phyloP scores from a whole-genome alignment of 192 early-diverging fungal species.

The Helicostylum pulchrum region DNA sequence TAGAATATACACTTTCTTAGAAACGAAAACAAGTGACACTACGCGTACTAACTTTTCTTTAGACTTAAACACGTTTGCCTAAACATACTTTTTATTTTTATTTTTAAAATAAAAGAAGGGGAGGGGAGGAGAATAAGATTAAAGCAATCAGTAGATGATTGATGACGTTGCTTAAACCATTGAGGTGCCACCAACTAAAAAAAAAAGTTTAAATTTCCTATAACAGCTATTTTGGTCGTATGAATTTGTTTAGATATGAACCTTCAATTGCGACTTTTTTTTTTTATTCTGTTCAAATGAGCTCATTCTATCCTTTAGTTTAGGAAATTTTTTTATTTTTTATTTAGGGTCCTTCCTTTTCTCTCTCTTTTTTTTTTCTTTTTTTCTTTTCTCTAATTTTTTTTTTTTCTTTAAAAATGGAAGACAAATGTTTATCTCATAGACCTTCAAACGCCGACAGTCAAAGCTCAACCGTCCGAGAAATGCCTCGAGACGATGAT shows the following conservation, averaged over 20 bases:
- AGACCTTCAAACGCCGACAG: neutral
- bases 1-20: neutral
- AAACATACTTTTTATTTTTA: neutral
- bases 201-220: neutral
- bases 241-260: no score
- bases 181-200: neutral
- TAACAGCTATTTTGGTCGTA: no score
- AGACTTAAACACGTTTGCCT: neutral
- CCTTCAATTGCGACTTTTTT: no score
- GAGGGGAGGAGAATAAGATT: neutral
- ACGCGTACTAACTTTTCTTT: slow-evolving; percentile 1
- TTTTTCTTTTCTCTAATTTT: neutral
- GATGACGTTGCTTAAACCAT: neutral
- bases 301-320: no score
- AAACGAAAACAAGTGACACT: neutral
- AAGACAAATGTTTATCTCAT: neutral
- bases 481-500: no score
- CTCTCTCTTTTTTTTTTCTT: slow-evolving; percentile 1
- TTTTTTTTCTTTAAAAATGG: neutral
- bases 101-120: neutral
- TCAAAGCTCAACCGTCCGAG: neutral
- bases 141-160: neutral
- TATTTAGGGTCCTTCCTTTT: neutral
- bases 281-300: no score
- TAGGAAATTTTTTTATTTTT: neutral